phyloP scores from a whole-genome alignment of 805 yeast genomes.

The Starmerella vitae region DNA sequence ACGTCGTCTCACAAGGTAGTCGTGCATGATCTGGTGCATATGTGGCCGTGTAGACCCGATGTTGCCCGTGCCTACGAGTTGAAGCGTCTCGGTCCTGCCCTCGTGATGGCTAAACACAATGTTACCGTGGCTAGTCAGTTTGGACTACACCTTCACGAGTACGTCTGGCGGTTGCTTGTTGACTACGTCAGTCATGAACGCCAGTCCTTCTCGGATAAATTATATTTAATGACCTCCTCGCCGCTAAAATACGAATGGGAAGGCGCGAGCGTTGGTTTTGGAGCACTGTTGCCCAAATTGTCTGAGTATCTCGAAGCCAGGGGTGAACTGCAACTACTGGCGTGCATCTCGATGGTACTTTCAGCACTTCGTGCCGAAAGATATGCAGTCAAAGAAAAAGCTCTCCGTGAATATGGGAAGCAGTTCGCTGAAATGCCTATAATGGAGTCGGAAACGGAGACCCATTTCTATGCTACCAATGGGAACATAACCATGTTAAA shows the following conservation, averaged over 20 bases:
- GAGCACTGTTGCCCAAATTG: conserved; percentile 48
- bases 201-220: conserved; percentile 1
- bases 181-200: conserved; percentile 9
- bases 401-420: neutral
- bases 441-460: conserved; percentile 6
- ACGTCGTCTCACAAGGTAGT: conserved; percentile 4
- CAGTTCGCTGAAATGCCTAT: neutral
- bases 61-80: conserved; percentile 34
- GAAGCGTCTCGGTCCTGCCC: conserved; percentile 35
- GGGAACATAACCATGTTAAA: neutral
- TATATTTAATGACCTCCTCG: conserved; percentile 14
- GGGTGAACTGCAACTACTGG: conserved; percentile 76
- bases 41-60: conserved; percentile 62
- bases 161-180: conserved; percentile 47
- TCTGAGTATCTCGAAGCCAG: conserved; percentile 47
- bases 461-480: conserved; percentile 1
- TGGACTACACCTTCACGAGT: conserved; percentile 50
- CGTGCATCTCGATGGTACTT: conserved; percentile 26
- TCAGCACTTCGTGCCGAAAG: conserved; percentile 7
- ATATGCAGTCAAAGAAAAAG: neutral
- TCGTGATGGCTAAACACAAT: conserved; percentile 53
- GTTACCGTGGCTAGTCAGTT: conserved; percentile 52
- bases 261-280: conserved; percentile 54
- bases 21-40: conserved; percentile 38
- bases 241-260: conserved; percentile 47